Evolutionary conservation across 176 grass and related monocot genomes (phyloP).

Genomic region (Olyra latifolia): DNA sequence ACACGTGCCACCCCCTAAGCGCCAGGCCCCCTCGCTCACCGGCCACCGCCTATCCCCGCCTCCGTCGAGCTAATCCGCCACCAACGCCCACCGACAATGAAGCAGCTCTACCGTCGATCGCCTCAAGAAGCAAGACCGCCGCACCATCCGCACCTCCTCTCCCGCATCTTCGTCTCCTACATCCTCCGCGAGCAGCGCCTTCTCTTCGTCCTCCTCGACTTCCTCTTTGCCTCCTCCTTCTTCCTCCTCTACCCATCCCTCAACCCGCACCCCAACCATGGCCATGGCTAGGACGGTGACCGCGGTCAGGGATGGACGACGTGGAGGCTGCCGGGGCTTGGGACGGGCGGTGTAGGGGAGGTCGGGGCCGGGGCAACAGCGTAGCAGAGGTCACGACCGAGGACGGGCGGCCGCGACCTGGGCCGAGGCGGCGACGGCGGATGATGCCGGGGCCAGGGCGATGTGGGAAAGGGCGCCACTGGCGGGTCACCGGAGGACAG

Average conservation of each 20-base stretch:
- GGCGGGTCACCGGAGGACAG: no score
- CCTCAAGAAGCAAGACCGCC: slow-evolving; percentile 61
- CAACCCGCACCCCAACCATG: slow-evolving; percentile 4
- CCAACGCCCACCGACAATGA: slow-evolving; percentile 42
- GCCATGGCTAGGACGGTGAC: no score
- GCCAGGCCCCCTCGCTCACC: no score
- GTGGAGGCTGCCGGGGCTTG: no score
- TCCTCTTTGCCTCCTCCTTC: slow-evolving; percentile 76
- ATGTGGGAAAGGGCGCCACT: no score
- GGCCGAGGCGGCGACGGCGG: no score
- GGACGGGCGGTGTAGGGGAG: no score
- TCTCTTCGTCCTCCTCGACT: slow-evolving; percentile 86
- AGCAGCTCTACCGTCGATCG: slow-evolving; percentile 73
- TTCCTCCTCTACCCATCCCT: slow-evolving; percentile 62
- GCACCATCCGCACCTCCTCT: slow-evolving; percentile 46
- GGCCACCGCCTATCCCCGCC: slow-evolving; percentile 13
- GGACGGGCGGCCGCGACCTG: no score
- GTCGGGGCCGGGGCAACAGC: no score
- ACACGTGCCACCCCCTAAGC: slow-evolving; percentile 31
- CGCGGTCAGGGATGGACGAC: no score
- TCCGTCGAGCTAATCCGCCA: slow-evolving; percentile 30
- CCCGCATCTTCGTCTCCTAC: slow-evolving; percentile 49
- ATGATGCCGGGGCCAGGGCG: no score
- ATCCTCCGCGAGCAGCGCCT: slow-evolving; percentile 91
- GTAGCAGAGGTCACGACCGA: no score